Base-by-base conservation (phyloP, 2,329 filamentous ascomycete genomes). In the Ramichloridium luteum region DNA sequence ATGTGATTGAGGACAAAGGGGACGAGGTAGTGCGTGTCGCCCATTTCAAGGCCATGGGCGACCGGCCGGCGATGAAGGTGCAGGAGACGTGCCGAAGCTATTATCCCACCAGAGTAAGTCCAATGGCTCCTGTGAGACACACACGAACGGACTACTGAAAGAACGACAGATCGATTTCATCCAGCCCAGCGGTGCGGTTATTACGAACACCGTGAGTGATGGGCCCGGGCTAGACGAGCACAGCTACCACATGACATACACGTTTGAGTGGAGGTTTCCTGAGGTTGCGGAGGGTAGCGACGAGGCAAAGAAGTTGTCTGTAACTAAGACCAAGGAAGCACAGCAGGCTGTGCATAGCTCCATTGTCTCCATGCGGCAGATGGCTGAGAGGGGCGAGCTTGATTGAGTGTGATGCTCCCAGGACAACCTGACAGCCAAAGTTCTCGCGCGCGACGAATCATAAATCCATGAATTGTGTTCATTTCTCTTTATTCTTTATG, bases 121-220 rank as follows among this genome's bases (percentile, higher is more conserved):
- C n/a, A n/a, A 23, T 23, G 20, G 20, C 20, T 8, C 20, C n/a
- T 31, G 16, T 32, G 27, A 35, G 16, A 28, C 22, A 30, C 13
- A 33, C 16, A 23, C 20, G n/a, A 23, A n/a, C 8, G n/a, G 20
- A 8, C n/a, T 8, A 23, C 20, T 4, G 13, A 8, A 10, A 12
- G 20, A n/a, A 20, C n/a, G n/a, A n/a, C n/a, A 64, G 61, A 55
- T 65, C 27, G 62, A 65, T 33, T 67, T 67, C 40, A 46, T 54
- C 28, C 60, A 62, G 30, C 49, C 57, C 8, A 51, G 57, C 31
- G 64, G 61, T 5, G 54, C 57, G 3, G 38, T 56, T 6, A 57
- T 67, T 20, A 56, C 54, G 18, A 67, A 67, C 33, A 57, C 63
- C 13, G 45, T 67, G 14, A 59, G 55, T 1, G 48, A 57, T 31